Base-by-base conservation (phyloP, 306 rosid genomes). In the Vigna angularis region DNA sequence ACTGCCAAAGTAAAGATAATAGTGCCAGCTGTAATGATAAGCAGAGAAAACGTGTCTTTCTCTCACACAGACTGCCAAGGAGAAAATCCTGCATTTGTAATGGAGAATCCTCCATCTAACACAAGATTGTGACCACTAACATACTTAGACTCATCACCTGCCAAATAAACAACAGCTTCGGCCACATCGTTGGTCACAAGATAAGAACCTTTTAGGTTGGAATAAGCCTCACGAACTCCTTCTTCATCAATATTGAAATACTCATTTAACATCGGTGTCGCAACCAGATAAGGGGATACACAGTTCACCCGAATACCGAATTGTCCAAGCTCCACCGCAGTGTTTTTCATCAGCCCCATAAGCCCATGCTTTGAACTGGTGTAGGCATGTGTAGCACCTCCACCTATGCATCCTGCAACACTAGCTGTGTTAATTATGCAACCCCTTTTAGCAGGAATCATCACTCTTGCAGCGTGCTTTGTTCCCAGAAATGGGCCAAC, bases 241-340 rank as follows among this genome's bases (percentile, higher is more conserved):
- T 66, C 78, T 7, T 81, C 88, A 12, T 59, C 79, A 9, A 81
- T 24, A 11, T 66, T 18, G 0, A 82, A 63, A 14, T 8, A 69
- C 1, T 55, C 6, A 58, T 51, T 70, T 0, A 48, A 2, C 80
- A 86, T 0, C 0, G 87, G 76, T 0, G 91, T 84, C 0, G 66
- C 55, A 3, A 85, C 82, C 16, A n/a, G 0, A 42, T 76, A 72
- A 0, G 91, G 91, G 0, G 89, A 85, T 7, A 90, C 80, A 10
- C 79, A 83, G 17, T 90, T 88, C 2, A 90, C 93, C 0, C 90
- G 67, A 16, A 88, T 84, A 45, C 91, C 90, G 7, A 7, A 76
- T 0, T n/a, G 57, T 30, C 91, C 91, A 3, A 90, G 81, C 62
- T 90, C 83, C 40, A 84, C 81, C 0, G 87, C 78, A 0, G 85